phyloP scores from a whole-genome alignment of 129 eudicot genomes.

The Arctium minus region DNA sequence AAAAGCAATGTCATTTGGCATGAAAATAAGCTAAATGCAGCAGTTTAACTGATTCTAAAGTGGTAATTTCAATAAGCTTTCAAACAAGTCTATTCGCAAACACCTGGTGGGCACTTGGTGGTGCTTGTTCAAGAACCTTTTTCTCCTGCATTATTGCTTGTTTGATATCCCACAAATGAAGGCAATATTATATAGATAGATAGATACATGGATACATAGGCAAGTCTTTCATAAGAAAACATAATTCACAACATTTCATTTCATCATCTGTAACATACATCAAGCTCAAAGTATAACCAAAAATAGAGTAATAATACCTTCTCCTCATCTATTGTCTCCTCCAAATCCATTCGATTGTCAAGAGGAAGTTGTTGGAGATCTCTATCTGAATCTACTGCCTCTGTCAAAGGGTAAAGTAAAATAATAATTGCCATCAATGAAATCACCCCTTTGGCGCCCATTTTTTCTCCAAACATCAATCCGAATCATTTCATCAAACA shows the following conservation, averaged over 20 bases:
- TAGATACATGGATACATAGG: background rate
- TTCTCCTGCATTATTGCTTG: background rate
- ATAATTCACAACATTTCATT: background rate
- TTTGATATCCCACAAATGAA: background rate
- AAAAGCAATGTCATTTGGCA: background rate
- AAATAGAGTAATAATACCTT: conserved; percentile 51
- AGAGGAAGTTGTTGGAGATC: conserved; percentile 22
- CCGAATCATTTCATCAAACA: conserved; percentile 26
- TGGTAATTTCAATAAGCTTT: background rate
- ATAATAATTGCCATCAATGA: conserved; percentile 27
- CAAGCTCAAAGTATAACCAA: conserved; percentile 17
- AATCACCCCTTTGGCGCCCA: conserved; percentile 42
- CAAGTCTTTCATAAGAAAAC: background rate
- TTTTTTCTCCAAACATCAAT: conserved; percentile 41
- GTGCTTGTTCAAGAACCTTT: background rate
- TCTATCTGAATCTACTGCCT: conserved; percentile 38
- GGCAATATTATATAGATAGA: background rate
- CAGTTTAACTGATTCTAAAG: background rate
- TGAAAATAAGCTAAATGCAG: background rate
- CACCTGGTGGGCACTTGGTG: conserved; percentile 4
- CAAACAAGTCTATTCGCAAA: background rate
- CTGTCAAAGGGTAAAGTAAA: conserved; percentile 37
- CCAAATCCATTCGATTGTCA: conserved; percentile 34
- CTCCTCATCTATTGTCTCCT: conserved; percentile 38
- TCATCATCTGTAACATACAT: background rate